These are phyloP conservation scores for Stemphylium beticola DNA, from an alignment of 2,329 filamentous ascomycete species.

Conservation along the genomic window DNA sequence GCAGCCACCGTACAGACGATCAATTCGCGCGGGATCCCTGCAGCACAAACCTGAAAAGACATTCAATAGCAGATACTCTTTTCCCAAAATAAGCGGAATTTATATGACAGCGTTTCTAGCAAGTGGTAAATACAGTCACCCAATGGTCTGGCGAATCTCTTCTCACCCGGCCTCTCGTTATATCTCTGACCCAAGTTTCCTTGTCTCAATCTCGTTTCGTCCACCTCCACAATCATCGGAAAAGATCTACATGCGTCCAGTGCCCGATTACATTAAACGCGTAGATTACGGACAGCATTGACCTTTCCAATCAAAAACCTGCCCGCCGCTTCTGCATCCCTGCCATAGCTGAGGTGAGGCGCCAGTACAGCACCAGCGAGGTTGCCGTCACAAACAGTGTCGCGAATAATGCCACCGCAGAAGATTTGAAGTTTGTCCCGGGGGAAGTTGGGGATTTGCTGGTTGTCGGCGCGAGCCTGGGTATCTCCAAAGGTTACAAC, in stretches of 20 bases:
- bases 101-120: no score
- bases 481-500: conserved; percentile 5
- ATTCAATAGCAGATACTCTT: no score
- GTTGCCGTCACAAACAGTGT: conserved; percentile 7
- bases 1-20: no score
- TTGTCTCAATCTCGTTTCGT: no score
- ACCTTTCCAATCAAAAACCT: conserved; percentile 6
- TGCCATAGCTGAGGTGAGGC: conserved; percentile 7
- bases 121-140: no score
- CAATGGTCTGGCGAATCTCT: no score
- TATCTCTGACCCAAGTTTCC: no score
- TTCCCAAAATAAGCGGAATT: no score
- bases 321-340: conserved; percentile 1
- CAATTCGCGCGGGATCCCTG: no score
- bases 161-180: no score
- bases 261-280: background rate
- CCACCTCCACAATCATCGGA: background rate
- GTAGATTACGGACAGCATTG: background rate
- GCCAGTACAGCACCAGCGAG: conserved; percentile 1
- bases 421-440: conserved; percentile 3
- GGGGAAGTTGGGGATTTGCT: conserved; percentile 7
- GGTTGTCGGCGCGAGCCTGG: background rate
- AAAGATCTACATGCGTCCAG: background rate
- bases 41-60: no score
- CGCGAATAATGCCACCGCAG: conserved; percentile 1